Percentiles rank a stretch among this genome's conserved stretches.
Conservation (phyloP, 768 basidiomycete genomes). For the Boletus vermiculosoides region DNA sequence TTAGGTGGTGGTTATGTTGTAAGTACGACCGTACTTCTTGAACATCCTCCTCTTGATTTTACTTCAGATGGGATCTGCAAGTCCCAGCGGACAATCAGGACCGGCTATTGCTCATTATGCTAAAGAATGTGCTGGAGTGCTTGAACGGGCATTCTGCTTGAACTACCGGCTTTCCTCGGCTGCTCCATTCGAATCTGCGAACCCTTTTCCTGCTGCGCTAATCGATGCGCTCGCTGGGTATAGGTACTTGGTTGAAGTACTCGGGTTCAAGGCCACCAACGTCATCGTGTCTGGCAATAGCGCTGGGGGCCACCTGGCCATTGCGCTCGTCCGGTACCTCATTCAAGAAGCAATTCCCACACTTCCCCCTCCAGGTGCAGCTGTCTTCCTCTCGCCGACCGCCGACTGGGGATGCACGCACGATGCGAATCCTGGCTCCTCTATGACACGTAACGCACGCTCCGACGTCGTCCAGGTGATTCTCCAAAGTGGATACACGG, state of each 20-base stretch:
- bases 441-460: conserved; percentile 1
- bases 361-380: background rate
- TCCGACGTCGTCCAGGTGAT: conserved; percentile 1
- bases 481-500: background rate
- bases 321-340: background rate
- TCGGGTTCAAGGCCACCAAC: conserved; percentile 2
- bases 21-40: background rate
- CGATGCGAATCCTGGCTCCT: background rate
- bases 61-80: conserved; percentile 1
- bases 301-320: conserved; percentile 1
- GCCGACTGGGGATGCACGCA: conserved; percentile 1
- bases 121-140: background rate
- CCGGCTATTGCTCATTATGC: background rate
- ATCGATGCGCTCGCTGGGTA: conserved; percentile 7
- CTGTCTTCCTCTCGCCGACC: background rate
- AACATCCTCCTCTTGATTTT: background rate
- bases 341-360: background rate
- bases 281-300: conserved; percentile 4
- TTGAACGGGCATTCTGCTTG: conserved; percentile 1
- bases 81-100: background rate
- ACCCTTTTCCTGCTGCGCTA: background rate
- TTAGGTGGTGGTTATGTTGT: conserved; percentile 3
- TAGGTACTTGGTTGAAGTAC: conserved; percentile 1
- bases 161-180: conserved; percentile 5
- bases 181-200: background rate